Percentiles rank a stretch among this genome's conserved stretches.
phyloP scores from a whole-genome alignment of 2,329 filamentous ascomycete genomes.

The Trichoderma endophyticum region DNA sequence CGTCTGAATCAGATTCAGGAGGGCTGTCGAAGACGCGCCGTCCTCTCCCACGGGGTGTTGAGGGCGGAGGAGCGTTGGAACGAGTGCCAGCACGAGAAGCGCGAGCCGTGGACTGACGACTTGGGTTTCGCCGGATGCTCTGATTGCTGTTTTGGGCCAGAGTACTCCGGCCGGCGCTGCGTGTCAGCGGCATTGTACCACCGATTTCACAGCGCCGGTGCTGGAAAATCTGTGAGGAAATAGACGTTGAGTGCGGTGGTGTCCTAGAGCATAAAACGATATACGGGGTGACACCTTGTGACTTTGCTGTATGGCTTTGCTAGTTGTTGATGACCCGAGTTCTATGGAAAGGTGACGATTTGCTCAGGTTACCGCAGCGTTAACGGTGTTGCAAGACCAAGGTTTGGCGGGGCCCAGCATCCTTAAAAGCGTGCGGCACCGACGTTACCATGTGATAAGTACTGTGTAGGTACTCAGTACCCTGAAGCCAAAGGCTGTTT shows the following conservation, averaged over 20 bases:
- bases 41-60: neutral
- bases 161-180: slow-evolving; percentile 25
- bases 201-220: neutral
- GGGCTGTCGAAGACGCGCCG: neutral
- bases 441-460: neutral
- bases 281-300: neutral
- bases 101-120: slow-evolving; percentile 2
- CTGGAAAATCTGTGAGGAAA: neutral
- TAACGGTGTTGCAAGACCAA: neutral
- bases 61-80: neutral
- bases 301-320: neutral
- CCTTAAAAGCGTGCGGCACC: neutral
- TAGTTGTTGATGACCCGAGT: neutral
- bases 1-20: neutral
- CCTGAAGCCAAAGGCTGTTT: neutral
- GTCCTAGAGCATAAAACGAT: neutral
- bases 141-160: slow-evolving; percentile 23
- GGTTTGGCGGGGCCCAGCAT: neutral
- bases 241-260: neutral
- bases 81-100: neutral
- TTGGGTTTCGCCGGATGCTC: slow-evolving; percentile 21
- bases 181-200: slow-evolving; percentile 30
- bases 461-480: neutral
- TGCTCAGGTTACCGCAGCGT: neutral
- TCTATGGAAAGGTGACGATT: neutral